Conservation (phyloP, 176 grass and related monocot genomes). For the Zoysia japonica region DNA sequence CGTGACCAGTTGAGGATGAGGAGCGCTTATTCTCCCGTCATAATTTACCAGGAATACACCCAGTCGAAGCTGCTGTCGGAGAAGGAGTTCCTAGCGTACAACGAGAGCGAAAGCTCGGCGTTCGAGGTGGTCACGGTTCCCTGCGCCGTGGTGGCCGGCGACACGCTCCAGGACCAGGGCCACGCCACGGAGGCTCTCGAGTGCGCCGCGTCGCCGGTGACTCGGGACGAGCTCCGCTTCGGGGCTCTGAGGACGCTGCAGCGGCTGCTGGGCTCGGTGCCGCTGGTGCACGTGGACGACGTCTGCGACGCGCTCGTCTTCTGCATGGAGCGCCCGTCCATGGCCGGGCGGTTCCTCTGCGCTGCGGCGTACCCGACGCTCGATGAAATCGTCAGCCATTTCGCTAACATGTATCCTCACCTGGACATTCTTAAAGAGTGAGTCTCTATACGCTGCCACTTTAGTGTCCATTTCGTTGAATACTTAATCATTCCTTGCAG, state of each 20-base stretch:
- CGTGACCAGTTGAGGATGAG: not conserved
- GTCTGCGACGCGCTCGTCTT: constrained; percentile 64
- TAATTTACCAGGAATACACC: constrained; percentile 19
- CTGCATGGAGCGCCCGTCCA: constrained; percentile 47
- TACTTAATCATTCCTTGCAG: too few relatives aligned
- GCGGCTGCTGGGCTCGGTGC: constrained; percentile 47
- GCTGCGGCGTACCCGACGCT: constrained; percentile 28
- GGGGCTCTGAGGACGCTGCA: constrained; percentile 30
- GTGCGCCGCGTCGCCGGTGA: constrained; percentile 31
- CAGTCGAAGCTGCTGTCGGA: constrained; percentile 35
- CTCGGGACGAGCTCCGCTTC: not conserved
- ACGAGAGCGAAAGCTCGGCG: constrained; percentile 10
- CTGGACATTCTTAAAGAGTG: constrained; percentile 51
- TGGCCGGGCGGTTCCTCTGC: constrained; percentile 60
- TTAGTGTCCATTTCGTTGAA: too few relatives aligned
- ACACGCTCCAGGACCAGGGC: constrained; percentile 8
- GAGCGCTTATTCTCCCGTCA: not conserved
- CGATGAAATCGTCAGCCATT: constrained; percentile 30
- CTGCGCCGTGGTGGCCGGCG: constrained; percentile 48
- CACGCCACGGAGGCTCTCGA: not conserved
- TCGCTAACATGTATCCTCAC: constrained; percentile 42
- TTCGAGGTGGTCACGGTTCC: constrained; percentile 61
- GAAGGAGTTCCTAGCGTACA: constrained; percentile 51
- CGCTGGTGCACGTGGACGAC: constrained; percentile 58
- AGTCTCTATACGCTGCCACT: not conserved